These are phyloP conservation scores for Didymella keratinophila DNA, from an alignment of 2,329 filamentous ascomycete species.

Conservation along the genomic window DNA sequence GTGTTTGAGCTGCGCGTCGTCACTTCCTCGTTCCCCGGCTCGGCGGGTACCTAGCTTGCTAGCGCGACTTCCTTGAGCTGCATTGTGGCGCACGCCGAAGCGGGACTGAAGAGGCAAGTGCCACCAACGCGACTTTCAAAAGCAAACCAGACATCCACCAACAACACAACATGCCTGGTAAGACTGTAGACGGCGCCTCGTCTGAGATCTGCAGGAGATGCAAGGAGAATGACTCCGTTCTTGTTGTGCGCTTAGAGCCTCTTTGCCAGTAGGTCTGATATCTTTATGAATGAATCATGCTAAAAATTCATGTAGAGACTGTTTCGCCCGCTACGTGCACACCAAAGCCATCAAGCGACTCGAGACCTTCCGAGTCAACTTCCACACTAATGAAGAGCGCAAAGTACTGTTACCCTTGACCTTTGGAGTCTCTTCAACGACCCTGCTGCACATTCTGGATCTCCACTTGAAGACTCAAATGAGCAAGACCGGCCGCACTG, in stretches of 20 bases:
- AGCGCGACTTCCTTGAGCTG: slow-evolving; percentile 8
- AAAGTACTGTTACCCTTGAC: slow-evolving; percentile 81
- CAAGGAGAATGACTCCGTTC: slow-evolving; percentile 57
- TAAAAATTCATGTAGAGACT: slow-evolving; percentile 61
- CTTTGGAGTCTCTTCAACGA: slow-evolving; percentile 80
- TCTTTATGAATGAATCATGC: slow-evolving; percentile 14
- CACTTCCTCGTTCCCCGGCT: slow-evolving; percentile 21
- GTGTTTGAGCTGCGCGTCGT: slow-evolving; percentile 35
- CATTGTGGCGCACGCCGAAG: slow-evolving; percentile 11
- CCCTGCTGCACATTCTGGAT: slow-evolving; percentile 78
- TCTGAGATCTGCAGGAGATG: slow-evolving; percentile 64
- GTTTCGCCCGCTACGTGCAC: slow-evolving; percentile 79
- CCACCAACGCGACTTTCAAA: slow-evolving; percentile 1
- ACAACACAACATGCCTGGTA: slow-evolving; percentile 44
- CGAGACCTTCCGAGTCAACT: slow-evolving; percentile 67
- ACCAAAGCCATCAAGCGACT: slow-evolving; percentile 83
- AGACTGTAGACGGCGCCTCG: slow-evolving; percentile 26
- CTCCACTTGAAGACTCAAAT: slow-evolving; percentile 72
- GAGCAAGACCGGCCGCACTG: slow-evolving; percentile 68
- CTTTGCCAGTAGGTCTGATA: slow-evolving; percentile 63
- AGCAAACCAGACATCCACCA: slow-evolving; percentile 15
- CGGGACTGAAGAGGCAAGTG: not conserved
- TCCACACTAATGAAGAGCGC: slow-evolving; percentile 55
- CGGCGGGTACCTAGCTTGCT: slow-evolving; percentile 3
- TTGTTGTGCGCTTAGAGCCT: slow-evolving; percentile 65